Base-by-base conservation (phyloP, 495 filamentous ascomycete species). In the Chaetomidium leptoderma region DNA sequence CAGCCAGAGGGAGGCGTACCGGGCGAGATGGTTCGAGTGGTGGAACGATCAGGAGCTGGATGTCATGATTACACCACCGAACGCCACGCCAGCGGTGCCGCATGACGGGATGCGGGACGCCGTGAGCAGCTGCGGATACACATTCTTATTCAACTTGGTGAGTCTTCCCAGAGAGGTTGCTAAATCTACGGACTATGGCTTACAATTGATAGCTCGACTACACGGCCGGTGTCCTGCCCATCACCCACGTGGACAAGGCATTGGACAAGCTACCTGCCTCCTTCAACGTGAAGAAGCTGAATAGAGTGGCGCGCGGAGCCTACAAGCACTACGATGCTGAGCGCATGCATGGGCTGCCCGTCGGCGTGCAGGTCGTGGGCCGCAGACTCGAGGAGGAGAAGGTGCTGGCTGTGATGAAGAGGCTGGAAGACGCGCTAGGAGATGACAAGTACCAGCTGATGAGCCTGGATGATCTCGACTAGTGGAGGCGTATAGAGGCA, bases 121-220 rank as follows among this genome's bases (percentile, higher is more conserved):
- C 0, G 89, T 96, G 39, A 87, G 85, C 53, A 89, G 85, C 39
- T 98, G 93, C 64, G 92, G 91, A 3, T 97, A 98, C 69, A 97
- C 92, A 0, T 96, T 98, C 68, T 74, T 98, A 53, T 98, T 92
- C 78, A 98, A 97, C 65, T 55, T 97, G 61, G 86, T 85, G 72
- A 69, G 78, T 66, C 9, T 48, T 40, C 14, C 3, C 6, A 6
- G 35, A 10, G 29, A 7, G 21, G 19, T 21, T 37, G 19, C 16
- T n/a, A n/a, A n/a, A n/a, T n/a, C n/a, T n/a, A n/a, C n/a, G 66
- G 24, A 17, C 17, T 29, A 29, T 32, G 9, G 30, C 46, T 60
- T 17, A 63, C 35, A 16, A 4, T 11, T 46, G 11, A 7, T 39
- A 86, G 78, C 78, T 97, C 13, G 93, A 98, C 70, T 97, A 97